Conservation (phyloP, 2,329 filamentous ascomycete species). For the Sordariomycetes sp. region DNA sequence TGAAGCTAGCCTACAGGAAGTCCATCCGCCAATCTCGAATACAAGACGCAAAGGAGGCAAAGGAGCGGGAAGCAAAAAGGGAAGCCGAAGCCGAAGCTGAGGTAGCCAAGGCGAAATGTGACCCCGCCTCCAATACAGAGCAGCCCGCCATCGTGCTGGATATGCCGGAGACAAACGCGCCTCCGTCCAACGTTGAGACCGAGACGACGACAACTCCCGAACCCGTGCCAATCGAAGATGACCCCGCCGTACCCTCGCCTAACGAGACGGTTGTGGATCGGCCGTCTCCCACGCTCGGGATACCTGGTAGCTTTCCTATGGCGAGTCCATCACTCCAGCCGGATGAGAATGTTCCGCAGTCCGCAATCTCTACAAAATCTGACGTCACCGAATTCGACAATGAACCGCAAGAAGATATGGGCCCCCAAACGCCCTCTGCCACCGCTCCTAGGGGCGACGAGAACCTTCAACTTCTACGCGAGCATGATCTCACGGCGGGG, state of each 20-base stretch:
- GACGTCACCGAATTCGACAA: slow-evolving; percentile 60
- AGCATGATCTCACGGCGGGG: neutral
- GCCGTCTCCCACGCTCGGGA: slow-evolving; percentile 15
- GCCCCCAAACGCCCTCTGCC: neutral
- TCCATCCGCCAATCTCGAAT: slow-evolving; percentile 68
- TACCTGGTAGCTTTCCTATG: slow-evolving; percentile 51
- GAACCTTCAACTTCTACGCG: neutral
- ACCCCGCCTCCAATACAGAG: slow-evolving; percentile 13
- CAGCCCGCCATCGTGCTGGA: neutral
- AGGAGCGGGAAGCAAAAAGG: neutral
- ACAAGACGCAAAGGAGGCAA: slow-evolving; percentile 39
- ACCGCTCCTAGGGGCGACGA: neutral
- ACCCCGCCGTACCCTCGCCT: neutral
- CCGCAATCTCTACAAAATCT: slow-evolving; percentile 49
- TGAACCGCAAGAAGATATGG: slow-evolving; percentile 53
- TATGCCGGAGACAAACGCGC: neutral
- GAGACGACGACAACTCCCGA: neutral
- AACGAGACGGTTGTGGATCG: neutral
- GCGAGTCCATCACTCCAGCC: slow-evolving; percentile 23
- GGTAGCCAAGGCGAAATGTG: slow-evolving; percentile 19
- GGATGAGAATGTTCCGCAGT: slow-evolving; percentile 38
- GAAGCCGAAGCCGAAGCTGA: slow-evolving; percentile 12
- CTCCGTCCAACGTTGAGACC: neutral
- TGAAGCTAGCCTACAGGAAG: slow-evolving; percentile 76
- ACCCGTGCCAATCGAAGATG: neutral